Percentiles rank a stretch among this genome's conserved stretches.
phyloP scores from a whole-genome alignment of 495 filamentous ascomycete genomes.

The Elasticomyces elasticus region DNA sequence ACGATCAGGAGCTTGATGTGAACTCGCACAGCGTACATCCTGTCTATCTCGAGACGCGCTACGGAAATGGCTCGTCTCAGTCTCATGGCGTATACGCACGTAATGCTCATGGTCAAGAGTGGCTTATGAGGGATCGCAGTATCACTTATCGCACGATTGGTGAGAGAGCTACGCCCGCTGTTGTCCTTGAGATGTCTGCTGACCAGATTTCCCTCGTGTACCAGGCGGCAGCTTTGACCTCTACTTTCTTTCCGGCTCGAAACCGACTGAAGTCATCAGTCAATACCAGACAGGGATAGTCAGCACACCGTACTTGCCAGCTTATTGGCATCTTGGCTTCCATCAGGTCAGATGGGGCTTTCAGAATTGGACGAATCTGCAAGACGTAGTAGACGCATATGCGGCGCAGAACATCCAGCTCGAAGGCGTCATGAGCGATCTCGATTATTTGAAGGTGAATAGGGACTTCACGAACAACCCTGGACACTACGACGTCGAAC shows the following conservation, averaged over 20 bases:
- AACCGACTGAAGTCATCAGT: conserved; percentile 15
- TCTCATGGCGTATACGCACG: conserved; percentile 23
- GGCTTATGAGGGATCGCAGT: conserved; percentile 13
- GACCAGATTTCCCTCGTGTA: too few species aligned
- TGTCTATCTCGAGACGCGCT: conserved; percentile 22
- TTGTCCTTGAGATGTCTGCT: too few species aligned
- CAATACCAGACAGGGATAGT: conserved; percentile 18
- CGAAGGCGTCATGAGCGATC: conserved; percentile 19
- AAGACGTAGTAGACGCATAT: conserved; percentile 19
- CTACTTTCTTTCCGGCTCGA: conserved; percentile 22
- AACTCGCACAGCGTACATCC: conserved; percentile 38
- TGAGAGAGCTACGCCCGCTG: not conserved
- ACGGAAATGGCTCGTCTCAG: conserved; percentile 8
- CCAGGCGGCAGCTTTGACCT: conserved; percentile 22
- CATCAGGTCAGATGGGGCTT: conserved; percentile 13
- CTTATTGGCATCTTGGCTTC: conserved; percentile 20
- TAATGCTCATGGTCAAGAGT: conserved; percentile 25
- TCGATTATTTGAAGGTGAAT: conserved; percentile 20
- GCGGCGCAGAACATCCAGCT: conserved; percentile 18
- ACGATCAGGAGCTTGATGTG: conserved; percentile 57
- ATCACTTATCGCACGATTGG: conserved; percentile 24
- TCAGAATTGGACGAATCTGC: conserved; percentile 18
- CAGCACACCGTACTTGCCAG: conserved; percentile 11
- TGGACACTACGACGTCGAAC: conserved; percentile 7
- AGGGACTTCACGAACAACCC: conserved; percentile 16